These are phyloP conservation scores for Ampelomyces quisqualis DNA, from an alignment of 2,329 filamentous ascomycete genomes.

Conservation along the genomic window DNA sequence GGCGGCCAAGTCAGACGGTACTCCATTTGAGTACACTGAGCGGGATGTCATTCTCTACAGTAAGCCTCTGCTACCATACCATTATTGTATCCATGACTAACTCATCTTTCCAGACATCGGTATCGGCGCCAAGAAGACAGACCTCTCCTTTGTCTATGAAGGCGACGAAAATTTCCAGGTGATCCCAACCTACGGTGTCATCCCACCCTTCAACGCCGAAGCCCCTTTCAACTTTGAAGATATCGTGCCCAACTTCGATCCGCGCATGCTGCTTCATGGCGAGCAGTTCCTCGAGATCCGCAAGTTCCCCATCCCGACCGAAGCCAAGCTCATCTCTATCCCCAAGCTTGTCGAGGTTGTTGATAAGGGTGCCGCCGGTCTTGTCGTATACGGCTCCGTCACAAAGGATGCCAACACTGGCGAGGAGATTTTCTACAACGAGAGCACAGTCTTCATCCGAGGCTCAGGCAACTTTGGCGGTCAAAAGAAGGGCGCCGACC, in stretches of 20 bases:
- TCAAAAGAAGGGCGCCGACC: constrained; percentile 70
- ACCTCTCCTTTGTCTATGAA: constrained; percentile 88
- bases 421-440: constrained; percentile 95
- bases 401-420: constrained; percentile 83
- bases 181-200: constrained; percentile 91
- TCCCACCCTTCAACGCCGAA: constrained; percentile 86
- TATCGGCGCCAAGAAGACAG: constrained; percentile 84
- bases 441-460: constrained; percentile 87
- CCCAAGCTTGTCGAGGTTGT: constrained; percentile 88
- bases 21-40: constrained; percentile 80
- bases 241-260: constrained; percentile 91
- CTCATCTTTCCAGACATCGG: constrained; percentile 63
- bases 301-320: constrained; percentile 87
- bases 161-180: constrained; percentile 89
- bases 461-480: constrained; percentile 91
- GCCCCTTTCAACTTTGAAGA: constrained; percentile 77
- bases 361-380: constrained; percentile 88
- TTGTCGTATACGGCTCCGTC: constrained; percentile 76
- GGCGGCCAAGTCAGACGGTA: constrained; percentile 68
- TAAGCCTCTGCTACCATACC: constrained; percentile 21
- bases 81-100: constrained; percentile 16
- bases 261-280: constrained; percentile 98
- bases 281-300: constrained; percentile 97
- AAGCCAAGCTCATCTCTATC: constrained; percentile 71
- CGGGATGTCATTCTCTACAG: constrained; percentile 90